Conservation (phyloP, 257 asterid genomes). For the Solanum infundibuliforme region DNA sequence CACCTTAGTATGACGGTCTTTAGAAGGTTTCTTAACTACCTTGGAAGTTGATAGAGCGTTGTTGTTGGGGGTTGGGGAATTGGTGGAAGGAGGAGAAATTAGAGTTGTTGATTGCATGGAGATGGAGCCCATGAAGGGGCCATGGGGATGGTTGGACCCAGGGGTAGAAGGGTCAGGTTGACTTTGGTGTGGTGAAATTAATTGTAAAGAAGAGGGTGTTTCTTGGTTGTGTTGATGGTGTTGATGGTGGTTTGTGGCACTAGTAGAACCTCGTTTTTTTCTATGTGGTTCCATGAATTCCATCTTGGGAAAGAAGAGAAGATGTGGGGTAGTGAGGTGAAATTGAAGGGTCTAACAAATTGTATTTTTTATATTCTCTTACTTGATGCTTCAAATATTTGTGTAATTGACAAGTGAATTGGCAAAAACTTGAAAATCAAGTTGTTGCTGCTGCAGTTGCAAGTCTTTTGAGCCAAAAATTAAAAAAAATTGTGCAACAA, state of each 20-base stretch:
- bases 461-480: neutral
- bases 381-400: neutral
- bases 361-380: neutral
- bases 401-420: neutral
- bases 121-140: slow-evolving; percentile 27
- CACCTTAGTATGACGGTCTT: slow-evolving; percentile 34
- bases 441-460: neutral
- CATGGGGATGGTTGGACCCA: slow-evolving; percentile 9
- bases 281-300: slow-evolving; percentile 2
- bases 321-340: neutral
- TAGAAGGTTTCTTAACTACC: slow-evolving; percentile 14
- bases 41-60: neutral
- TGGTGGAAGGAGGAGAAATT: slow-evolving; percentile 3
- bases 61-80: neutral
- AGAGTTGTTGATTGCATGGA: slow-evolving; percentile 18
- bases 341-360: neutral
- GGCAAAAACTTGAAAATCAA: neutral
- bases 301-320: neutral
- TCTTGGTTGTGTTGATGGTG: neutral
- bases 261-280: neutral
- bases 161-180: slow-evolving; percentile 6
- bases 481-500: neutral
- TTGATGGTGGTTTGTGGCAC: neutral
- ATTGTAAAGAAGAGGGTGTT: slow-evolving; percentile 1
- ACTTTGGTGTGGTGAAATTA: neutral